A percentile compares a stretch with the other conserved stretches of the same genome.
Conservation (phyloP, 108 stramenopile species). For the Ochromonas danica region DNA sequence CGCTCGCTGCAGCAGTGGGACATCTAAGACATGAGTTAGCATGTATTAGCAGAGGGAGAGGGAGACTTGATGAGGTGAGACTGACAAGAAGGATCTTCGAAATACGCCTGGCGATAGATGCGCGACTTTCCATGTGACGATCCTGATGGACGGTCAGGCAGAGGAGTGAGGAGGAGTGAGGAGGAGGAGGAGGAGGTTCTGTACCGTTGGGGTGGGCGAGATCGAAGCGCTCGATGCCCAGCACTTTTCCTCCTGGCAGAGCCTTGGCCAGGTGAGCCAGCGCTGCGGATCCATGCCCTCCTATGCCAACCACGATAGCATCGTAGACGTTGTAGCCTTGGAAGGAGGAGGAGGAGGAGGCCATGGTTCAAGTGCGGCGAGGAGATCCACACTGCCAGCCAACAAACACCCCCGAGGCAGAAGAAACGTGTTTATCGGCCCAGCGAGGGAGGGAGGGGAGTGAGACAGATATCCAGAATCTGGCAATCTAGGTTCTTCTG, state of each 20-base stretch:
- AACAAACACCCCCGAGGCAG: no score
- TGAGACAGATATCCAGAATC: no score
- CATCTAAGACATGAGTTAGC: background rate
- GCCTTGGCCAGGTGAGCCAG: background rate
- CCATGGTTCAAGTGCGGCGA: no score
- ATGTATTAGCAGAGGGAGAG: background rate
- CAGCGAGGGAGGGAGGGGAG: no score
- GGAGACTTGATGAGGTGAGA: background rate
- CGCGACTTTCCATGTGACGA: conserved; percentile 1
- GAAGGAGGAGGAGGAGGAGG: no score
- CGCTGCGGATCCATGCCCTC: conserved; percentile 17
- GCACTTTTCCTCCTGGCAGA: background rate
- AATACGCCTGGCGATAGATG: conserved; percentile 23
- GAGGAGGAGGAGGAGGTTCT: background rate
- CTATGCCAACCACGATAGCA: background rate
- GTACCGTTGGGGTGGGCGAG: background rate
- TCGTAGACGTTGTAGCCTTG: background rate
- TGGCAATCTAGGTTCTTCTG: no score
- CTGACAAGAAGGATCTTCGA: background rate
- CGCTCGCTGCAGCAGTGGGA: background rate
- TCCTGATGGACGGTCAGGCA: no score
- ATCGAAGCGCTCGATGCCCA: background rate
- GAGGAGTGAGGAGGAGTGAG: background rate
- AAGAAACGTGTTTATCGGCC: no score
- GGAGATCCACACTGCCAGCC: no score